These are phyloP conservation scores for Scutellaria baicalensis DNA, from an alignment of 257 asterid genomes.

Conservation along the genomic window DNA sequence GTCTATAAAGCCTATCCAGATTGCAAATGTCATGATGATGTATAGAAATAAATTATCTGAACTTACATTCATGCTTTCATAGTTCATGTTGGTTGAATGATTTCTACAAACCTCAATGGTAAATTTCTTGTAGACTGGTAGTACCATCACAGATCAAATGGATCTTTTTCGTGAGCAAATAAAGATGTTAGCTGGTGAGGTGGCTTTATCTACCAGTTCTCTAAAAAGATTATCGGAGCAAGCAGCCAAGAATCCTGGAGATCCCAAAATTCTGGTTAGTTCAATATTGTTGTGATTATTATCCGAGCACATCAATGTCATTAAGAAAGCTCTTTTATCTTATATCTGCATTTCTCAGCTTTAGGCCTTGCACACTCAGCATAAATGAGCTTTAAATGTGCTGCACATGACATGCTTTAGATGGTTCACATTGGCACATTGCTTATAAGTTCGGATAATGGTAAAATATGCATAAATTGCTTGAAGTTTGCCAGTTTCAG, in stretches of 20 bases:
- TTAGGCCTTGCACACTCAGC: background rate
- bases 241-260: constrained; percentile 48
- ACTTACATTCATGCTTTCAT: background rate
- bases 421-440: background rate
- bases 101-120: constrained; percentile 11
- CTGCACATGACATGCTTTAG: background rate
- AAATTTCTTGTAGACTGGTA: constrained; percentile 55
- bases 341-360: background rate
- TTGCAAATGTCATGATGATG: background rate
- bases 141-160: constrained; percentile 80
- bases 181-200: constrained; percentile 84
- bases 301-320: background rate
- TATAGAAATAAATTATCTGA: background rate
- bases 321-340: background rate
- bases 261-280: constrained; percentile 53
- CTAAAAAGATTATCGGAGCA: constrained; percentile 66
- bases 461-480: background rate
- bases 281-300: background rate
- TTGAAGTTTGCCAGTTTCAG: background rate
- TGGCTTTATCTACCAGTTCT: constrained; percentile 69
- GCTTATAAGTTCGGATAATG: background rate
- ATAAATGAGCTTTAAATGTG: background rate
- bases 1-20: background rate
- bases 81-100: constrained; percentile 7
- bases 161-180: constrained; percentile 77